Evolutionary conservation across 768 basidiomycete species (phyloP), one percentile per base, ranked within the genome.

Genomic region (Cyathus striatus): DNA sequence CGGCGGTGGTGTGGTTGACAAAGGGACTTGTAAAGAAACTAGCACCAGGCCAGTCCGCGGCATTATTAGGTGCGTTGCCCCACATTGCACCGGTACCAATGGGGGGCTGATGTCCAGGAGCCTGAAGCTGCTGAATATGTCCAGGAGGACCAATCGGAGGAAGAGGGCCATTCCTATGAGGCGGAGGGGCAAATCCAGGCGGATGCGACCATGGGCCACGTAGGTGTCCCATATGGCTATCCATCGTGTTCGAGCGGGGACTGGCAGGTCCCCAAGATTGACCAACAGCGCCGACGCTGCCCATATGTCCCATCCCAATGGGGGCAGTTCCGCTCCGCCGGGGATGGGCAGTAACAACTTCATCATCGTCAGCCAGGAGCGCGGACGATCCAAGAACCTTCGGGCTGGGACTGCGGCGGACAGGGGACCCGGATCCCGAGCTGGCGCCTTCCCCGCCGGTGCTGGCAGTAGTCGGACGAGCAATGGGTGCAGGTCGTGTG

Each of bases 361-460:
- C 87, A 56, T 90, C 88, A 47, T 87, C 87, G 46, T 88, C 86
- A 12, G 86, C 78, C 2, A 81, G 78, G 16, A 90, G 71, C 16
- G 88, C 87, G 4, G 83, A 83, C 12, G 87, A 89, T 10, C 88
- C 88, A 5, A 89, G 68, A 30, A 80, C 79, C 55, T 88, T 89
- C 2, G 76, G 74, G 50, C 73, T 75, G 5, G 75, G 72, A 20
- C 70, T 71, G 10, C 73, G 62, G 24, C 65, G 66, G 37, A 58
- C 62, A 13, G 74, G 73, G 1, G 84, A 86, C 3, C 78, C 80
- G 9, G 81, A 81, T 2, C 78, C 78, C 1, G 83, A 80, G 6
- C 75, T 78, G 7, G 74, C 70, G 1, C 72, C 72, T 13, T 81
- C 79, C 4, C 72, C 73, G 49, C 24, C 32, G 21, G 46, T 16